Conservation (phyloP, 345 rosid genomes). For the Eucalyptus shirleyi region DNA sequence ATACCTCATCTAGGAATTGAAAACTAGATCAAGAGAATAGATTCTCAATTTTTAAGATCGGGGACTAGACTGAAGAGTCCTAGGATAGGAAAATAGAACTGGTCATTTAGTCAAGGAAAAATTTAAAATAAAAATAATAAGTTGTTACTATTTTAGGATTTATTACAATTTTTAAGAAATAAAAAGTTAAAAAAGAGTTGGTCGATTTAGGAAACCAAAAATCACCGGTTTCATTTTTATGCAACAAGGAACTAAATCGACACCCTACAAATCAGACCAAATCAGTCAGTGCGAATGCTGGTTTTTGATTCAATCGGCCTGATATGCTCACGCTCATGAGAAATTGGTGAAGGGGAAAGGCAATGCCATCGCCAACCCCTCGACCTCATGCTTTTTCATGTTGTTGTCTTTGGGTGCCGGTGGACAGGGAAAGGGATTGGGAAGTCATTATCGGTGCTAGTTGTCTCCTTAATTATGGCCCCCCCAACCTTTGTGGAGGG, state of each 20-base stretch:
- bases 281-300: rapidly evolving
- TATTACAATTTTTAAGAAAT: too few relatives aligned
- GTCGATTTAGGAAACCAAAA: too few relatives aligned
- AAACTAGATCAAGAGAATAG: too few relatives aligned
- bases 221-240: too few relatives aligned
- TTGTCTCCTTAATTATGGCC: background rate
- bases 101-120: too few relatives aligned
- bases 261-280: too few relatives aligned
- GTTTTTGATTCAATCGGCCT: too few relatives aligned
- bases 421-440: background rate
- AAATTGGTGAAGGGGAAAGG: background rate
- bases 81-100: rapidly evolving
- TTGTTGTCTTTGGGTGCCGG: background rate
- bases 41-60: rapidly evolving
- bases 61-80: rapidly evolving
- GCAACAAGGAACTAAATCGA: rapidly evolving
- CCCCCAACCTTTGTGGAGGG: background rate
- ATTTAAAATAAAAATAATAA: too few relatives aligned
- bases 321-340: background rate
- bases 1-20: too few relatives aligned
- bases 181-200: too few relatives aligned
- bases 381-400: background rate
- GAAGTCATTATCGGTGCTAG: background rate
- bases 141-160: too few relatives aligned
- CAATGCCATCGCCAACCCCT: background rate